These are phyloP conservation scores for Fimicolochytrium jonesii DNA, from an alignment of 192 early-diverging fungal genomes.

Conservation along the genomic window DNA sequence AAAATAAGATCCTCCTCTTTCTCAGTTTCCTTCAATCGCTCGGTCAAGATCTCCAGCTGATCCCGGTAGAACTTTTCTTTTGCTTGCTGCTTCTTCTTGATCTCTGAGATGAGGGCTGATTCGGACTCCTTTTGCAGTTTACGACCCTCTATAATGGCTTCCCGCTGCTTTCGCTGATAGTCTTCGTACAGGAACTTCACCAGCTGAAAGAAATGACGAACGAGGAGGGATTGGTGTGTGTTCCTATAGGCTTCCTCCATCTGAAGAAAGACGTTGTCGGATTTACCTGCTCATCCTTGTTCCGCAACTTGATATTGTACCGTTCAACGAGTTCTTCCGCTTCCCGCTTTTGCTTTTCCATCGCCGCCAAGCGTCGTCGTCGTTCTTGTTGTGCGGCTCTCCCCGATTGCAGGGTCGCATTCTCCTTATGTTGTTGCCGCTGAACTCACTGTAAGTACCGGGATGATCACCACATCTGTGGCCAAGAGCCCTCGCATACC, in stretches of 20 bases:
- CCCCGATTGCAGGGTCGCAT: too few species aligned
- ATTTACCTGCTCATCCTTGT: constrained; percentile 10
- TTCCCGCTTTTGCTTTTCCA: not conserved
- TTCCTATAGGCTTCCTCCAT: too few species aligned
- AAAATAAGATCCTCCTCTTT: constrained; percentile 12
- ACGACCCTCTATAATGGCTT: constrained; percentile 22
- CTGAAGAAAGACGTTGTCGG: too few species aligned
- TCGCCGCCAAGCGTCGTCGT: constrained; percentile 7
- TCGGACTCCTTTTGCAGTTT: constrained; percentile 6
- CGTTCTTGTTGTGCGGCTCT: constrained; percentile 1
- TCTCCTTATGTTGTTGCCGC: too few species aligned
- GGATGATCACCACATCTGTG: too few species aligned
- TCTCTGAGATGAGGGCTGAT: too few species aligned
- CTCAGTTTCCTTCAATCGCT: constrained; percentile 13
- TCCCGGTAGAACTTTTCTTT: constrained; percentile 15
- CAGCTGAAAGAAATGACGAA: too few species aligned
- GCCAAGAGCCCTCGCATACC: too few species aligned
- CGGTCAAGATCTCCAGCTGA: constrained; percentile 10
- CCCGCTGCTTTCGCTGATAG: constrained; percentile 3
- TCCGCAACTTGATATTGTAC: not conserved
- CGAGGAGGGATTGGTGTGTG: too few species aligned
- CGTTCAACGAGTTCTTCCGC: constrained; percentile 1
- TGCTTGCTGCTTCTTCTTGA: not conserved
- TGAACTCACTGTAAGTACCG: too few species aligned
- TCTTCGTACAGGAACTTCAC: constrained; percentile 1